phyloP scores from a whole-genome alignment of 345 rosid genomes.

The Geranium brycei region DNA sequence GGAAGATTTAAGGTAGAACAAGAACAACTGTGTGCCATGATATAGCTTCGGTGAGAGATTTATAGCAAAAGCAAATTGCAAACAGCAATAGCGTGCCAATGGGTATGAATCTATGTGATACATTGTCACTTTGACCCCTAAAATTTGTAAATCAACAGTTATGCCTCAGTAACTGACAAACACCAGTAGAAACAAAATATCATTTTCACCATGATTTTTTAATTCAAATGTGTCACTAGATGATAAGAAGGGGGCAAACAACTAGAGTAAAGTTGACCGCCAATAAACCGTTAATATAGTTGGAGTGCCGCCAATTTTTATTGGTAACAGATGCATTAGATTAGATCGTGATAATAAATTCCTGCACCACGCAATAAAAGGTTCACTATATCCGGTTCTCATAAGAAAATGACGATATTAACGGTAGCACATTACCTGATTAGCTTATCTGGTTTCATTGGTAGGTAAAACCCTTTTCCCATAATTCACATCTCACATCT shows the following conservation, averaged over 20 bases:
- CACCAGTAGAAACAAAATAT: neutral
- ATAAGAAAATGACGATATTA: neutral
- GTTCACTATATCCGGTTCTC: neutral
- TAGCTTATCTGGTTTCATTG: neutral
- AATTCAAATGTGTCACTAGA: neutral
- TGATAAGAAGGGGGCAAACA: neutral
- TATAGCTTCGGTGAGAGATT: slow-evolving; percentile 11
- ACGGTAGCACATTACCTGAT: too few relatives aligned
- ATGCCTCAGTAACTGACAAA: slow-evolving; percentile 13
- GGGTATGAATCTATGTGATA: too few relatives aligned
- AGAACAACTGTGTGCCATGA: slow-evolving; percentile 12
- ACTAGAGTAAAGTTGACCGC: neutral
- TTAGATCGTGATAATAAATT: neutral
- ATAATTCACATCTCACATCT: too few relatives aligned
- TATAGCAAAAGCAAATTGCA: slow-evolving; percentile 5
- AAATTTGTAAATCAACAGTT: slow-evolving; percentile 13
- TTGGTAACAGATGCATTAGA: neutral
- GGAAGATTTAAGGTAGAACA: slow-evolving; percentile 6
- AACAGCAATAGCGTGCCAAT: too few relatives aligned
- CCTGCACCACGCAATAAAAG: neutral
- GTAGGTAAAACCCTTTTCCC: neutral
- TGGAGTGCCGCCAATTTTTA: neutral
- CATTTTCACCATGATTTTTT: neutral
- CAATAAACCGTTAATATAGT: neutral
- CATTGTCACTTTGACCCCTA: slow-evolving; percentile 10